Evolutionary conservation across 306 rosid genomes (phyloP).

Genomic region (Vachellia pachyceras): DNA sequence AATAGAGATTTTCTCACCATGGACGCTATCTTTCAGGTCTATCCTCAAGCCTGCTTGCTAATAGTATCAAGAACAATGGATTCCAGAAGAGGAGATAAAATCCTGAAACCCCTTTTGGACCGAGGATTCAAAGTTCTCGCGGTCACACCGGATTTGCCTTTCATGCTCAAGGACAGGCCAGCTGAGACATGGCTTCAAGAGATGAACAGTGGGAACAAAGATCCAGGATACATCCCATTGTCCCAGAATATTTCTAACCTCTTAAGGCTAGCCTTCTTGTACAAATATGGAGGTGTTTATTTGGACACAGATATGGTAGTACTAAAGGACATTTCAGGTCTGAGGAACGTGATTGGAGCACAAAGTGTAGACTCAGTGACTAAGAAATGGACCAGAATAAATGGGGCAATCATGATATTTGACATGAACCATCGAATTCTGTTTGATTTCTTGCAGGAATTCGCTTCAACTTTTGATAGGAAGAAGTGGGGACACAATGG

Average conservation of each 20-base stretch:
- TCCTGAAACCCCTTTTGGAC: conserved; percentile 59
- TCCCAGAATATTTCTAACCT: conserved; percentile 69
- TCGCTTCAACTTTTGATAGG: conserved; percentile 61
- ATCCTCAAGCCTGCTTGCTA: conserved; percentile 60
- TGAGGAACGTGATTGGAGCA: conserved; percentile 66
- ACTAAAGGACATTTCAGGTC: conserved; percentile 42
- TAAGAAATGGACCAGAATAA: conserved; percentile 61
- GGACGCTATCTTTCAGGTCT: conserved; percentile 64
- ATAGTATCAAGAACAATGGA: conserved; percentile 71
- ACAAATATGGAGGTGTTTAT: conserved; percentile 68
- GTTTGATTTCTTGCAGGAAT: conserved; percentile 61
- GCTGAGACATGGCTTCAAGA: conserved; percentile 58
- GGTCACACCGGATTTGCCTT: conserved; percentile 65
- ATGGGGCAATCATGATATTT: conserved; percentile 63
- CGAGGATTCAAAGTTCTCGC: conserved; percentile 54
- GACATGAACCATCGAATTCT: conserved; percentile 67
- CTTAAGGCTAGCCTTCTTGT: conserved; percentile 56
- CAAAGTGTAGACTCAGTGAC: conserved; percentile 51
- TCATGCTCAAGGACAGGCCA: conserved; percentile 63
- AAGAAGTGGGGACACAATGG: conserved; percentile 75
- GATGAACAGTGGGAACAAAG: conserved; percentile 36
- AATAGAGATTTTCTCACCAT: conserved; percentile 55
- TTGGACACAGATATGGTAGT: conserved; percentile 61
- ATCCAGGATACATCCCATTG: conserved; percentile 68
- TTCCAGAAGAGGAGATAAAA: conserved; percentile 44